These are phyloP conservation scores for Penicillium glabrum DNA, from an alignment of 2,329 filamentous ascomycete species.

Conservation along the genomic window DNA sequence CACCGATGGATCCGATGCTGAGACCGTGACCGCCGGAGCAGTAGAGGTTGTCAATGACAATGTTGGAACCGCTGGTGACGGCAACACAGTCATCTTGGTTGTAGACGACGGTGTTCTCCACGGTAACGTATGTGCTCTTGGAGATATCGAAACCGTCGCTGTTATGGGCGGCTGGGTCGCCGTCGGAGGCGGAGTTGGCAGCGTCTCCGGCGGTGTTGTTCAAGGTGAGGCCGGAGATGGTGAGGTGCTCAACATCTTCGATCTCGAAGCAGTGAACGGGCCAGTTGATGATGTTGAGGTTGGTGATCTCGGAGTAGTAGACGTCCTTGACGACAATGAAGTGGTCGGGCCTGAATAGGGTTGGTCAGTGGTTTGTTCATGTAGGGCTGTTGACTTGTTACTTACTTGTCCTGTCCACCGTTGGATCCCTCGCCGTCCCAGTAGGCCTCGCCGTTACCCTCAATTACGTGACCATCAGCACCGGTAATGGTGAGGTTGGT, in stretches of 20 bases:
- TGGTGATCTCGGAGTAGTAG: slow-evolving; percentile 38
- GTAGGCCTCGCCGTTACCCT: slow-evolving; percentile 43
- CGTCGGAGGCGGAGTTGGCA: slow-evolving; percentile 33
- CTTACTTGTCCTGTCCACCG: slow-evolving; percentile 35
- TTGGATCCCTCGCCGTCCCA: slow-evolving; percentile 51
- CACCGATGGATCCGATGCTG: slow-evolving; percentile 42
- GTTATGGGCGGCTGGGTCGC: slow-evolving; percentile 43
- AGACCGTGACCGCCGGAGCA: slow-evolving; percentile 43
- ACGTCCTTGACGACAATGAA: slow-evolving; percentile 31
- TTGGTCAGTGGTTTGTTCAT: background rate
- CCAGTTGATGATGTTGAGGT: slow-evolving; percentile 43
- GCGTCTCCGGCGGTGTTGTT: slow-evolving; percentile 42
- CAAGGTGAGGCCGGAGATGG: slow-evolving; percentile 38
- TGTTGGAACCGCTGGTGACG: slow-evolving; percentile 29
- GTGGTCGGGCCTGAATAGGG: slow-evolving; percentile 31
- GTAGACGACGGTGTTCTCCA: slow-evolving; percentile 45
- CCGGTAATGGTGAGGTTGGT: slow-evolving; percentile 43
- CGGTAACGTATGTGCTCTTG: slow-evolving; percentile 49
- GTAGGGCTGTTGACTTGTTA: background rate
- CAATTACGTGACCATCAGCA: slow-evolving; percentile 33
- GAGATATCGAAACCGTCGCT: slow-evolving; percentile 53
- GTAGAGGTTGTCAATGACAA: slow-evolving; percentile 23
- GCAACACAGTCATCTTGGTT: slow-evolving; percentile 44
- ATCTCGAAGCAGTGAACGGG: slow-evolving; percentile 44
- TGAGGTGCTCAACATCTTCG: slow-evolving; percentile 31